Evolutionary conservation across 2,329 filamentous ascomycete genomes (phyloP), one percentile per base, ranked within the genome.

Genomic region (Myriangium duriaei): DNA sequence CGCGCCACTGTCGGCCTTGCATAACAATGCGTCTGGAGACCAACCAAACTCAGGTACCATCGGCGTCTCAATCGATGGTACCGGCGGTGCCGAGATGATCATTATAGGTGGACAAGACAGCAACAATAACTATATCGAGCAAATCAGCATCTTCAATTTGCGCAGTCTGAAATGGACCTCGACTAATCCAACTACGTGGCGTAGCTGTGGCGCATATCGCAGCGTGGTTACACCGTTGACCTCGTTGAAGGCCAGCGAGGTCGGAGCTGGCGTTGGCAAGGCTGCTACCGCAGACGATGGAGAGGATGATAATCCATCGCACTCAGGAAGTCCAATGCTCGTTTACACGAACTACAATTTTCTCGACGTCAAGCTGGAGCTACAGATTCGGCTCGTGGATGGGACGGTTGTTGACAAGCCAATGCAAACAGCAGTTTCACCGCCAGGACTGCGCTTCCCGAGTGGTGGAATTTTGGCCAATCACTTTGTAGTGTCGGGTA

Each of bases 301-400:
- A 10, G 41, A 43, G 7, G 40, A 32, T 5, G 43, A 45, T 11
- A 37, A 45, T 14, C 5, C 34, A 42, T 34, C 57, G 52, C 30
- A 52, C 49, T 61, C 58, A 13, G 72, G 70, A 11, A 68, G 71
- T 5, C 68, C 74, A 3, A 95, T 96, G 86, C 71, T 98, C 45
- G 92, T 98, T 32, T 98, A 98, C 59, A 96, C 88, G 15, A 98
- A 98, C 56, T 98, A 98, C 61, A 96, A 98, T 60, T 98, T 98
- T 53, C 60, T 98, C 39, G 88, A 98, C 51, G 91, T 98, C 47
- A 96, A 94, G 57, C 66, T 98, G 15, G 91, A 98, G 59, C 66
- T 98, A 26, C 91, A 96, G 58, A 76, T 98, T 33, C 76, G 91
- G 37, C 69, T 81, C 6, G 74, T 84, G 1, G 87, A 96, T 55